Conservation (phyloP, 306 rosid species). For the Quercus variabilis region DNA sequence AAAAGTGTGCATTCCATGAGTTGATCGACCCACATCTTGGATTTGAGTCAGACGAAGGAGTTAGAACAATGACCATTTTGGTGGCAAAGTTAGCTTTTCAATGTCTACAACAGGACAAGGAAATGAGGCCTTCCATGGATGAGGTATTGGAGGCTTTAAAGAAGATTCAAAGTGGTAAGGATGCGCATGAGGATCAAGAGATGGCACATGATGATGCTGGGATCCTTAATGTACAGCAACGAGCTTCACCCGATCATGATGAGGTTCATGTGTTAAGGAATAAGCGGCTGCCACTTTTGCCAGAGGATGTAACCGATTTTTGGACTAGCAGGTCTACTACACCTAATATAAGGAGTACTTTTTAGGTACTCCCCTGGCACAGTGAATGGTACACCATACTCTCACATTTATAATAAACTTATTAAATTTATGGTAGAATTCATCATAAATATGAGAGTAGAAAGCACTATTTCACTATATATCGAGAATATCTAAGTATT, state of each 20-base stretch:
- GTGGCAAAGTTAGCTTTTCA: slow-evolving; percentile 68
- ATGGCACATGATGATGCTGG: not conserved
- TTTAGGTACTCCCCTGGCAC: rapidly evolving
- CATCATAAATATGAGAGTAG: rapidly evolving
- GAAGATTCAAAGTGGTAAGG: slow-evolving; percentile 33
- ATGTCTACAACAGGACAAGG: slow-evolving; percentile 64
- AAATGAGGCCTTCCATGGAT: slow-evolving; percentile 67
- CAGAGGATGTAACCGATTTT: slow-evolving; percentile 32
- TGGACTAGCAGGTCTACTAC: slow-evolving; percentile 40
- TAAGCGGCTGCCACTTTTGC: slow-evolving; percentile 29
- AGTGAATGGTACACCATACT: rapidly evolving
- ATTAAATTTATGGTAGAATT: rapidly evolving
- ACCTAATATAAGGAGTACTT: slow-evolving; percentile 26
- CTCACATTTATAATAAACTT: rapidly evolving
- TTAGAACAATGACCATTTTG: slow-evolving; percentile 40
- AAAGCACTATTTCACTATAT: rapidly evolving
- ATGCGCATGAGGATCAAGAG: slow-evolving; percentile 19
- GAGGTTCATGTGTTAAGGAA: slow-evolving; percentile 23
- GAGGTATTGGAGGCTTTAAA: slow-evolving; percentile 46
- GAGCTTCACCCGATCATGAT: slow-evolving; percentile 41
- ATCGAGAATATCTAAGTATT: rapidly evolving
- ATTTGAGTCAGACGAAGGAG: slow-evolving; percentile 40
- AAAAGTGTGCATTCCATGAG: slow-evolving; percentile 35
- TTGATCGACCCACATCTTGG: slow-evolving; percentile 58
- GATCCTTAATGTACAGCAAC: not conserved